Evolutionary conservation across 352 stramenopile species (phyloP).

Genomic region (Phytophthora brassicae): DNA sequence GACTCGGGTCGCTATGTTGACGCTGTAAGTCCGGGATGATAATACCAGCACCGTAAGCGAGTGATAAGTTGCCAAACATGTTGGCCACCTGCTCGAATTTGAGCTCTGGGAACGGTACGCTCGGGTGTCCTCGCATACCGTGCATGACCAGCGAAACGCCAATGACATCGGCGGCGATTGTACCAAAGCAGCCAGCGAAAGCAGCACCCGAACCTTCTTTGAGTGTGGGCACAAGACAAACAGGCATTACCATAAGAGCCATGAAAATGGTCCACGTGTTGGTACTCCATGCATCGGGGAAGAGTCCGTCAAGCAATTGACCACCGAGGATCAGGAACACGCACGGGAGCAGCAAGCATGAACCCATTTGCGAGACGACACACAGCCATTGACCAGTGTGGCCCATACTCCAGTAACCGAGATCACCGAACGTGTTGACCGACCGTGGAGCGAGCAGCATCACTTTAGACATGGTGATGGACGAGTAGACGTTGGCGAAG

Average conservation of each 20-base stretch:
- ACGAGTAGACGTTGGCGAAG: slow-evolving; percentile 62
- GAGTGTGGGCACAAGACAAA: slow-evolving; percentile 57
- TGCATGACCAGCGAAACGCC: slow-evolving; percentile 48
- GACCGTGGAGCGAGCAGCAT: slow-evolving; percentile 50
- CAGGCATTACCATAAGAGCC: slow-evolving; percentile 44
- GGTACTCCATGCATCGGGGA: slow-evolving; percentile 48
- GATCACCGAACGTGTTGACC: slow-evolving; percentile 56
- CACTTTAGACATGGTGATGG: slow-evolving; percentile 52
- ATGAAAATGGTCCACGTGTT: slow-evolving; percentile 68
- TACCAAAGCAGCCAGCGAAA: slow-evolving; percentile 56
- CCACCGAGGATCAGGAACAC: slow-evolving; percentile 62
- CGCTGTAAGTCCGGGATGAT: slow-evolving; percentile 61
- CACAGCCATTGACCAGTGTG: slow-evolving; percentile 47
- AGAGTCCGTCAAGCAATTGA: slow-evolving; percentile 49
- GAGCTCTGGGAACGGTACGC: slow-evolving; percentile 45
- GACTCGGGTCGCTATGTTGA: slow-evolving; percentile 53
- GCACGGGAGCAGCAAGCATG: slow-evolving; percentile 50
- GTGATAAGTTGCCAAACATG: slow-evolving; percentile 63
- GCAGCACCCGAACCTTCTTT: slow-evolving; percentile 59
- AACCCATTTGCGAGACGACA: slow-evolving; percentile 53
- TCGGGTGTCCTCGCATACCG: slow-evolving; percentile 52
- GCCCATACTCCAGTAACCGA: slow-evolving; percentile 61
- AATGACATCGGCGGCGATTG: slow-evolving; percentile 57
- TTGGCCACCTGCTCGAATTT: slow-evolving; percentile 55
- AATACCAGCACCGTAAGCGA: slow-evolving; percentile 63